A percentile compares a stretch with the other conserved stretches of the same genome.
phyloP scores from a whole-genome alignment of 1,139 yeast species.

The Starmera stellimalicola region DNA sequence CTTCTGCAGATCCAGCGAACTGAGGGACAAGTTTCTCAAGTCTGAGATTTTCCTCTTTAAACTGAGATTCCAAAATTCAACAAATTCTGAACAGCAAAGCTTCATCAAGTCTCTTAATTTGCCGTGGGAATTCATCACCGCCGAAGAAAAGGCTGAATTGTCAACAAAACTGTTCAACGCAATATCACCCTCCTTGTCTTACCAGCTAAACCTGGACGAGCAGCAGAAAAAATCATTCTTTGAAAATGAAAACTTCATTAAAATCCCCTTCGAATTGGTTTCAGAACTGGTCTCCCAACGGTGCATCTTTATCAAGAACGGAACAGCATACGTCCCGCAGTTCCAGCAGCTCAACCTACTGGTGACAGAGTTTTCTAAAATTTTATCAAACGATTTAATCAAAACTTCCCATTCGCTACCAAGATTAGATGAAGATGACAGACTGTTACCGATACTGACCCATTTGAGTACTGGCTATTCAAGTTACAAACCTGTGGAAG shows the following conservation, averaged over 20 bases:
- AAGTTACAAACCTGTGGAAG: slow-evolving; percentile 23
- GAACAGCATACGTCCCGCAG: slow-evolving; percentile 80
- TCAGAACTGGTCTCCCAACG: slow-evolving; percentile 65
- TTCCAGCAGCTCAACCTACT: slow-evolving; percentile 67
- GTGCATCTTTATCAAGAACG: slow-evolving; percentile 53
- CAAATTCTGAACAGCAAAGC: slow-evolving; percentile 58
- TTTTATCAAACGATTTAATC: slow-evolving; percentile 43
- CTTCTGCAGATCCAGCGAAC: slow-evolving; percentile 83
- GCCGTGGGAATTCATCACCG: slow-evolving; percentile 62
- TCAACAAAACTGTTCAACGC: slow-evolving; percentile 47
- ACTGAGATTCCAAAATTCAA: slow-evolving; percentile 58
- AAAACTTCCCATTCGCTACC: slow-evolving; percentile 75
- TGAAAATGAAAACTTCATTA: slow-evolving; percentile 56
- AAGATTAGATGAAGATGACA: slow-evolving; percentile 82
- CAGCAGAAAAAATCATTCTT: slow-evolving; percentile 26
- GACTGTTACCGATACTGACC: slow-evolving; percentile 73
- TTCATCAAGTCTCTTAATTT: slow-evolving; percentile 56
- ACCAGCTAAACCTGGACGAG: slow-evolving; percentile 26
- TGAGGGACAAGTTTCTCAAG: slow-evolving; percentile 66
- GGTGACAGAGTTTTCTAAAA: slow-evolving; percentile 53
- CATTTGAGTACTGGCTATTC: slow-evolving; percentile 71
- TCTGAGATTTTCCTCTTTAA: slow-evolving; percentile 71
- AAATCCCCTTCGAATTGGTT: slow-evolving; percentile 81
- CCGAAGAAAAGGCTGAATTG: slow-evolving; percentile 48
- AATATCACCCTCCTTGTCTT: slow-evolving; percentile 21